These are phyloP conservation scores for Crucibulum cyathiforme DNA, from an alignment of 1,284 basidiomycete species.

Conservation along the genomic window DNA sequence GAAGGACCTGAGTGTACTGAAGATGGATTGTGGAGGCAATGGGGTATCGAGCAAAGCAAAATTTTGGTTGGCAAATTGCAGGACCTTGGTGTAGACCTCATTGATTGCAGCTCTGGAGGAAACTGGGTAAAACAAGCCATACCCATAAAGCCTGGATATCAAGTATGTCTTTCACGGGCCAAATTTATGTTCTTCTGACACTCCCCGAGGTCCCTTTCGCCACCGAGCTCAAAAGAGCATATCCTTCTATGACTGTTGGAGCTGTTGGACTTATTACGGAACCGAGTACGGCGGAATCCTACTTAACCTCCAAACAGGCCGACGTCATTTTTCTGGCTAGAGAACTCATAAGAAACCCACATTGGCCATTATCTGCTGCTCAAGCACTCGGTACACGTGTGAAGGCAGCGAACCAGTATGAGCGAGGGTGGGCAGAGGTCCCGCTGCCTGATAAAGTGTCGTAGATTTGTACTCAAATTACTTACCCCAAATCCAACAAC, in stretches of 20 bases:
- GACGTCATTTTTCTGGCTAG: conserved; percentile 76
- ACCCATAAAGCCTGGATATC: conserved; percentile 65
- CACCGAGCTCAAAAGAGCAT: conserved; percentile 68
- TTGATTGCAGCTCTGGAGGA: conserved; percentile 76
- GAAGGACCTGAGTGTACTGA: conserved; percentile 67
- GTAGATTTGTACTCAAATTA: background rate
- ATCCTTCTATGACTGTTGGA: conserved; percentile 62
- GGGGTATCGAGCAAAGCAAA: conserved; percentile 82
- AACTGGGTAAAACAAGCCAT: conserved; percentile 71
- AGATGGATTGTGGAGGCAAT: conserved; percentile 65
- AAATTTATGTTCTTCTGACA: background rate
- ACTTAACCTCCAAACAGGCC: conserved; percentile 68
- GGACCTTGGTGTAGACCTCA: conserved; percentile 71
- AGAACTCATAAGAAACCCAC: conserved; percentile 65
- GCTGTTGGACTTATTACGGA: conserved; percentile 80
- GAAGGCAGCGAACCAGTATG: conserved; percentile 72
- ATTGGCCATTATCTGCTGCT: conserved; percentile 63
- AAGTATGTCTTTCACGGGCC: conserved; percentile 43
- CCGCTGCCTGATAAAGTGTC: background rate
- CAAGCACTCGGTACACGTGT: conserved; percentile 59
- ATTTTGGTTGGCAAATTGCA: conserved; percentile 61
- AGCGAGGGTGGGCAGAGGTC: conserved; percentile 55
- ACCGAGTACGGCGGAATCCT: conserved; percentile 68
- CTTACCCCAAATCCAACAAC: no score
- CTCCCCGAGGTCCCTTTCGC: conserved; percentile 68